Evolutionary conservation across 192 early-diverging fungal genomes (phyloP).

Genomic region (Umbelopsis sp.): DNA sequence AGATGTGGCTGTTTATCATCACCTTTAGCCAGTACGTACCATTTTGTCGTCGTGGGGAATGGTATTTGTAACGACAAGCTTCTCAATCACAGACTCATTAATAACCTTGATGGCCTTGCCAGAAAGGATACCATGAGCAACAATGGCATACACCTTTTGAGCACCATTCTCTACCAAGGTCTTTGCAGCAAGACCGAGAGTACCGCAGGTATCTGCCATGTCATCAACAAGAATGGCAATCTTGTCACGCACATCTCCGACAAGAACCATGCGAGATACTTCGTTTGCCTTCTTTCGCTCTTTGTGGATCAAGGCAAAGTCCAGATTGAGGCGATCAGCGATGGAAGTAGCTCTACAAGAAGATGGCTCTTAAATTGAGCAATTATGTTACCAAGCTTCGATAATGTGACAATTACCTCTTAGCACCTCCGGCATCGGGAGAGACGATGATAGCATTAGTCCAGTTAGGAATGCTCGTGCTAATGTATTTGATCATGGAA

Average conservation of each 20-base stretch:
- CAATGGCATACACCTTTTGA: slow-evolving; percentile 89
- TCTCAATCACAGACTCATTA: slow-evolving; percentile 73
- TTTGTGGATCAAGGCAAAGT: slow-evolving; percentile 99
- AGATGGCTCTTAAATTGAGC: background rate
- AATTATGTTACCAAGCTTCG: slow-evolving; percentile 3
- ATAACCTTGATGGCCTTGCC: slow-evolving; percentile 92
- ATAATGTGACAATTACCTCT: slow-evolving; percentile 61
- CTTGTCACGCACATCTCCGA: slow-evolving; percentile 91
- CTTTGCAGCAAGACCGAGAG: slow-evolving; percentile 86
- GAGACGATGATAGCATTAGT: slow-evolving; percentile 82
- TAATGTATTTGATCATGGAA: slow-evolving; percentile 85
- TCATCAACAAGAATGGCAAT: slow-evolving; percentile 96
- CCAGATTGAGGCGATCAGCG: slow-evolving; percentile 89
- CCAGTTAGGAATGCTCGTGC: slow-evolving; percentile 70
- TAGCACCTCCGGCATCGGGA: slow-evolving; percentile 95
- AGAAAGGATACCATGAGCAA: slow-evolving; percentile 93
- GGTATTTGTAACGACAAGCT: slow-evolving; percentile 82
- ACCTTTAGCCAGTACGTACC: slow-evolving; percentile 27
- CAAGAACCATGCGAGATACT: slow-evolving; percentile 91
- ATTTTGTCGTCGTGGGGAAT: slow-evolving; percentile 84
- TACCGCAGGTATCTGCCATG: slow-evolving; percentile 96
- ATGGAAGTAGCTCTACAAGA: slow-evolving; percentile 83
- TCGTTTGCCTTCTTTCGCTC: slow-evolving; percentile 90
- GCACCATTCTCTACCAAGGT: slow-evolving; percentile 91
- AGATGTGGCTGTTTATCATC: background rate